phyloP scores from a whole-genome alignment of 495 filamentous ascomycete species.

The Hypoxylon trugodes region DNA sequence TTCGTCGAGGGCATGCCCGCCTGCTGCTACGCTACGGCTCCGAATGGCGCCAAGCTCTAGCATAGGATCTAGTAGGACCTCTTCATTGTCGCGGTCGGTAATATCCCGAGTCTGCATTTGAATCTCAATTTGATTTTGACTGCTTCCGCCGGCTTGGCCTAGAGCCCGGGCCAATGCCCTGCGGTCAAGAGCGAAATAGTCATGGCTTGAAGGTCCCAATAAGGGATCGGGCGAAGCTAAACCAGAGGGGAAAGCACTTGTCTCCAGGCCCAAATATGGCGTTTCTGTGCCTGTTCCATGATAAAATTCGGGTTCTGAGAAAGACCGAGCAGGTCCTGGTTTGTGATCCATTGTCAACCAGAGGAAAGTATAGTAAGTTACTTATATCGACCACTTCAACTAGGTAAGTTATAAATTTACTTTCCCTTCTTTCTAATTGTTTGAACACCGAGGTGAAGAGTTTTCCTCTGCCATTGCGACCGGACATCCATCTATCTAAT shows the following conservation, averaged over 20 bases:
- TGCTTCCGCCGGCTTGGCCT: not conserved
- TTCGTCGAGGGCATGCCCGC: conserved; percentile 3
- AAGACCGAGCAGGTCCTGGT: not conserved
- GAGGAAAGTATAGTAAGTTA: too few species aligned
- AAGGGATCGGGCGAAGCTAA: conserved; percentile 32
- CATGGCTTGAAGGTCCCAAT: conserved; percentile 9
- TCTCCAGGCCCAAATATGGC: conserved; percentile 22
- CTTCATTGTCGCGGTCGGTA: conserved; percentile 15
- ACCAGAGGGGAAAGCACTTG: conserved; percentile 28
- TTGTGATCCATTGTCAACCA: conserved; percentile 23
- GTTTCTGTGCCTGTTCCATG: conserved; percentile 20
- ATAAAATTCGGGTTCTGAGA: conserved; percentile 17
- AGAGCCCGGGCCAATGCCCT: conserved; percentile 19
- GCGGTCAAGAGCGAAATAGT: conserved; percentile 28
- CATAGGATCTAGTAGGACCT: conserved; percentile 25
- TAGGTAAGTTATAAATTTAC: not conserved
- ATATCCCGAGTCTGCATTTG: conserved; percentile 30
- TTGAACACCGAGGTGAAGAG: not conserved
- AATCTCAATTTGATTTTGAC: conserved; percentile 1
- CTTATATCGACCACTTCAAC: not conserved
- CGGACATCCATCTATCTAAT: conserved; percentile 19
- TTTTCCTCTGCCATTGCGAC: conserved; percentile 10
- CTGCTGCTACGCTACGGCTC: conserved; percentile 23
- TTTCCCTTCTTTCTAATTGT: not conserved
- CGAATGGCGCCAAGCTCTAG: conserved; percentile 26